Evolutionary conservation across 164 flowering plant species (phyloP).

Genomic region (Berberis vulgaris): DNA sequence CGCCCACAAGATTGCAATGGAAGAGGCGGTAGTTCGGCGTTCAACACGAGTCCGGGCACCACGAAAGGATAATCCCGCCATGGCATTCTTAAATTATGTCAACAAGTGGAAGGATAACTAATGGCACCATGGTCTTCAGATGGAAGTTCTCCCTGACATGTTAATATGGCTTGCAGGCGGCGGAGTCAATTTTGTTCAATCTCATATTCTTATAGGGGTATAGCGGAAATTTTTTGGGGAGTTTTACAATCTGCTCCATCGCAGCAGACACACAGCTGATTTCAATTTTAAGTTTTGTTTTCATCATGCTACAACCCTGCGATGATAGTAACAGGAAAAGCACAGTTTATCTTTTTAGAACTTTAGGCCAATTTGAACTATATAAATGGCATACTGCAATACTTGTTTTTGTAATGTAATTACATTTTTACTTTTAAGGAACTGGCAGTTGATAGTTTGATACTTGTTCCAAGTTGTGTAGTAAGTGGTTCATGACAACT

Average conservation of each 20-base stretch:
- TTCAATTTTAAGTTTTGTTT: no score
- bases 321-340: no score
- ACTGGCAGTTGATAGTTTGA: no score
- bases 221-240: not conserved
- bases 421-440: no score
- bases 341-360: no score
- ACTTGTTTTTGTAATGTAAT: no score
- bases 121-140: conserved; percentile 1
- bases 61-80: conserved; percentile 54
- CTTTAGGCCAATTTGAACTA: no score
- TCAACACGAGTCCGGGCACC: conserved; percentile 84
- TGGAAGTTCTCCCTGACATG: not conserved
- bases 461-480: no score
- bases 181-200: not conserved
- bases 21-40: conserved; percentile 67
- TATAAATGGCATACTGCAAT: no score
- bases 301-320: no score
- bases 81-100: conserved; percentile 60
- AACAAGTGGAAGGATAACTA: conserved; percentile 80
- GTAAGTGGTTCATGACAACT: no score
- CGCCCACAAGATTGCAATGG: conserved; percentile 35
- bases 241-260: not conserved
- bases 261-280: no score
- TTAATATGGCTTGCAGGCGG: not conserved
- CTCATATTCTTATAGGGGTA: not conserved